Evolutionary conservation across 2,329 filamentous ascomycete species (phyloP).

Genomic region (Colletotrichum somersetense): DNA sequence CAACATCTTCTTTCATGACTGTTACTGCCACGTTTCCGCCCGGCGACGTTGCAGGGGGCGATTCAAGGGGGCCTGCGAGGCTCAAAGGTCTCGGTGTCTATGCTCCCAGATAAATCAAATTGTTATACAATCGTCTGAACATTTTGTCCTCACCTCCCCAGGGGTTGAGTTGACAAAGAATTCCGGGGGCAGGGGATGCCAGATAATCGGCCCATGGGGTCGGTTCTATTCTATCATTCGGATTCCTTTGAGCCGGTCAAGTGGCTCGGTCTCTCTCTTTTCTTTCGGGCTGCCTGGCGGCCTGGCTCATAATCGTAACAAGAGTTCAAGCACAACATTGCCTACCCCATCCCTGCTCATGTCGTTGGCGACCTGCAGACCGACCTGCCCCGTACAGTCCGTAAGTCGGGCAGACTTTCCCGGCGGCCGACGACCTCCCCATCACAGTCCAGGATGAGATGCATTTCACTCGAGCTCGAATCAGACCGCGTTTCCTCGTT

Average conservation of each 20-base stretch:
- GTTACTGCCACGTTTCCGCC: not conserved
- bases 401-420: slow-evolving; percentile 34
- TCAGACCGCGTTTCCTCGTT: not conserved
- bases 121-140: not conserved
- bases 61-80: not conserved
- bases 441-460: slow-evolving; percentile 17
- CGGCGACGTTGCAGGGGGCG: not conserved
- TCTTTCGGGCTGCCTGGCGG: not conserved
- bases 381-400: slow-evolving; percentile 34
- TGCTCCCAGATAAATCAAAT: not conserved
- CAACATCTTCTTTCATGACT: not conserved
- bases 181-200: not conserved
- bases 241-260: not conserved
- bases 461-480: slow-evolving; percentile 4
- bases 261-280: not conserved
- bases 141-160: not conserved
- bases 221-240: not conserved
- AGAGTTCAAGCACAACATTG: not conserved
- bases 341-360: not conserved
- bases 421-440: slow-evolving; percentile 35
- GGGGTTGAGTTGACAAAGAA: slow-evolving; percentile 5
- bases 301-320: not conserved
- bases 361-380: slow-evolving; percentile 17
- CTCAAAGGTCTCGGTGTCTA: not conserved
- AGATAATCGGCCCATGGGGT: not conserved